Base-by-base conservation (phyloP, 2,329 filamentous ascomycete genomes). In the Fusarium sororula region DNA sequence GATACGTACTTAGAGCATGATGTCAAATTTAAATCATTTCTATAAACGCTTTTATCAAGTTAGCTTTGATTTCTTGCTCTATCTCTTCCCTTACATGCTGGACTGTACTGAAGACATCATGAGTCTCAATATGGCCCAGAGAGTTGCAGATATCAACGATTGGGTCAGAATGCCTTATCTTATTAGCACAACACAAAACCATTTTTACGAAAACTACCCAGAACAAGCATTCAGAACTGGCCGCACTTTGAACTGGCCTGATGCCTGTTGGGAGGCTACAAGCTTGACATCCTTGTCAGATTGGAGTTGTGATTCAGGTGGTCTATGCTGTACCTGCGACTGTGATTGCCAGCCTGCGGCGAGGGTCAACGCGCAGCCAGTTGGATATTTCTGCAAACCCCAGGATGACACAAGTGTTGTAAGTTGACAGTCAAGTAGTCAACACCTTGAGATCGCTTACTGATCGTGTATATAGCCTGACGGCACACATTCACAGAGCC, bases 111-210 rank as follows among this genome's bases (percentile, higher is more conserved):
- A 47, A 41, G 22, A 37, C 10, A 22, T 14, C 28, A 12, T 11
- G 10, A 38, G 44, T 24, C 5, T n/a, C 14, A 44, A 30, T 8
- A 77, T 77, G 74, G 56, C 51, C 3, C 26, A 68, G 22, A 57
- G 62, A 32, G 66, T 77, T 22, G 63, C 68, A 45, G 66, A 70
- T 24, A 57, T 72, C 20, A 63, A 72, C 26, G 45, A 63, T 47
- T 66, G 65, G 41, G 18, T 39, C 35, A 32, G 20, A 12, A 45
- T 58, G 30, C 47, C 63, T 38, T 44, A 55, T 22, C 37, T 30
- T 24, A 47, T 38, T 51, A 37, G 42, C 35, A n/a, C 30, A 32
- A 41, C 55, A 47, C 42, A 24, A 24, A 42, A 51, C 35, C 51
- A 35, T 10, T 62, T 56, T n/a, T 45, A 24, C 13, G 26, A 13